A percentile compares a stretch with the other conserved stretches of the same genome.
phyloP scores from a whole-genome alignment of 768 basidiomycete genomes.

The Russula emetica region DNA sequence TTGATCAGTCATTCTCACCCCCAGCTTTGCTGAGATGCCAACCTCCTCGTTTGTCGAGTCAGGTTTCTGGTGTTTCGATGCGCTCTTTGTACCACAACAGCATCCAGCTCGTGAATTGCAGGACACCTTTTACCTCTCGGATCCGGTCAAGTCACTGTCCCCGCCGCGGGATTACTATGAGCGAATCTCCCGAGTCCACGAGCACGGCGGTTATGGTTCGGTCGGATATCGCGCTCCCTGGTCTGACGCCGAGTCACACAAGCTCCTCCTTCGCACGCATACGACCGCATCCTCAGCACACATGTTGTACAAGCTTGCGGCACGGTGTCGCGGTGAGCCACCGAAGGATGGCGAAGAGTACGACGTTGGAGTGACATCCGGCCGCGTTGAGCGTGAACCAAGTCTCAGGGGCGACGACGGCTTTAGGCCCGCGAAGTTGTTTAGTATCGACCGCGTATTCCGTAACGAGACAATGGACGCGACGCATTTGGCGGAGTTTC shows the following conservation, averaged over 20 bases:
- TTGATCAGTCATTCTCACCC: background rate
- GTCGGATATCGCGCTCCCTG: slow-evolving; percentile 97
- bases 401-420: slow-evolving; percentile 58
- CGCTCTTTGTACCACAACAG: slow-evolving; percentile 96
- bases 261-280: slow-evolving; percentile 91
- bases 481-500: slow-evolving; percentile 98
- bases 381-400: slow-evolving; percentile 38
- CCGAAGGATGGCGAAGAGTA: slow-evolving; percentile 38
- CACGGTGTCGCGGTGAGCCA: slow-evolving; percentile 64
- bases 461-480: slow-evolving; percentile 98
- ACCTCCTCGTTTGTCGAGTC: slow-evolving; percentile 95
- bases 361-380: slow-evolving; percentile 34
- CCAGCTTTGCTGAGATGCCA: slow-evolving; percentile 97
- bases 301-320: slow-evolving; percentile 93
- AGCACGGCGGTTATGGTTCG: slow-evolving; percentile 84
- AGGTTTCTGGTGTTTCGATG: slow-evolving; percentile 99
- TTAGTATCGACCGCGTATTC: slow-evolving; percentile 98
- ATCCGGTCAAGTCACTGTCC: slow-evolving; percentile 70
- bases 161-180: slow-evolving; percentile 83
- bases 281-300: slow-evolving; percentile 92
- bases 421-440: slow-evolving; percentile 88
- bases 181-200: slow-evolving; percentile 78
- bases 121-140: slow-evolving; percentile 98
- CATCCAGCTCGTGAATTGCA: slow-evolving; percentile 97
- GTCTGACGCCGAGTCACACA: slow-evolving; percentile 86